Conservation (phyloP, 2,329 filamentous ascomycete species). For the Verticillium dahliae region DNA sequence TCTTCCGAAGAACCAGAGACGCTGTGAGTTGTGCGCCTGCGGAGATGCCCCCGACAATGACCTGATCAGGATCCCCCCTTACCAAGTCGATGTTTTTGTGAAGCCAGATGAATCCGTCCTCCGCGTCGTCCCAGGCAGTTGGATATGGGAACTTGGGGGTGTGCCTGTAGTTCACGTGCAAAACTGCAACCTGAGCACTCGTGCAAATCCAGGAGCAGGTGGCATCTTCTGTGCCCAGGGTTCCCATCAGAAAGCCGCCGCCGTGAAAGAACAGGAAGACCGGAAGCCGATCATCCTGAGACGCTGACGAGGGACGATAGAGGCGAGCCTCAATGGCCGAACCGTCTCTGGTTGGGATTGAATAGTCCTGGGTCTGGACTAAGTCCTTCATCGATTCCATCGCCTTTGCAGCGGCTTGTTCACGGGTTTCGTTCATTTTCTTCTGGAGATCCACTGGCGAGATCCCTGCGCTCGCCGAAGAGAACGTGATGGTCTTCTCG, state of each 20-base stretch:
- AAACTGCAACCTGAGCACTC: slow-evolving; percentile 31
- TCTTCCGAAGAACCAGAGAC: slow-evolving; percentile 29
- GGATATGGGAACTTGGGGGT: slow-evolving; percentile 48
- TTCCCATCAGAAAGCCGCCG: slow-evolving; percentile 51
- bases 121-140: slow-evolving; percentile 42
- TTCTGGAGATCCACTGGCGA: slow-evolving; percentile 16
- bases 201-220: slow-evolving; percentile 27
- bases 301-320: slow-evolving; percentile 31
- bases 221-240: slow-evolving; percentile 44
- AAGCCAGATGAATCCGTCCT: slow-evolving; percentile 50
- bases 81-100: slow-evolving; percentile 32
- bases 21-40: slow-evolving; percentile 38
- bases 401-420: slow-evolving; percentile 20
- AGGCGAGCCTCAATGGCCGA: slow-evolving; percentile 34
- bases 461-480: slow-evolving; percentile 14
- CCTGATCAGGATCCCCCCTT: slow-evolving; percentile 26
- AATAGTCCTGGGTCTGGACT: slow-evolving; percentile 26
- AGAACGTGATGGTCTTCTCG: slow-evolving; percentile 23
- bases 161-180: slow-evolving; percentile 54
- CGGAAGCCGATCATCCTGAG: slow-evolving; percentile 31
- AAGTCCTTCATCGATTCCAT: slow-evolving; percentile 17
- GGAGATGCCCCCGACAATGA: slow-evolving; percentile 42
- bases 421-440: slow-evolving; percentile 23
- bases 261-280: slow-evolving; percentile 48
- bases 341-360: slow-evolving; percentile 37